A percentile compares a stretch with the other conserved stretches of the same genome.
Conservation (phyloP, 2,329 filamentous ascomycete genomes). For the Colletotrichum cuscutae region DNA sequence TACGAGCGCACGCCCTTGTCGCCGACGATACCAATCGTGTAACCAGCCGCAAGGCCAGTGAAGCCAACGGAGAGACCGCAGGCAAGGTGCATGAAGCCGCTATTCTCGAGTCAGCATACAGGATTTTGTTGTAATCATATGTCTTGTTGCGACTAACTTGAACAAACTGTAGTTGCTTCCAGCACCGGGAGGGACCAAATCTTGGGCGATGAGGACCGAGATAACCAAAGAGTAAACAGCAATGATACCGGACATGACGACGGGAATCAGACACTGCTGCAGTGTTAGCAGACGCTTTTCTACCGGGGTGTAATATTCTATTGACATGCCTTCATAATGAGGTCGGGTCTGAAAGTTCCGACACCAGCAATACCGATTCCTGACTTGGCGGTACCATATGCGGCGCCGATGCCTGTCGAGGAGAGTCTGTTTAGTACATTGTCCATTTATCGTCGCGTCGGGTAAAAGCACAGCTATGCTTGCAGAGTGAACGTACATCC, state of each 20-base stretch:
- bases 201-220: slow-evolving; percentile 92
- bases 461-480: slow-evolving; percentile 43
- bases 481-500: slow-evolving; percentile 67
- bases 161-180: slow-evolving; percentile 81
- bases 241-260: slow-evolving; percentile 99
- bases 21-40: slow-evolving; percentile 95
- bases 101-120: slow-evolving; percentile 46
- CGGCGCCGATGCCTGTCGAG: slow-evolving; percentile 72
- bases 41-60: slow-evolving; percentile 92
- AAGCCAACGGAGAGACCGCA: slow-evolving; percentile 92
- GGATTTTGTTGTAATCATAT: background rate
- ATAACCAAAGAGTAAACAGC: slow-evolving; percentile 98
- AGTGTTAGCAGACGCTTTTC: background rate
- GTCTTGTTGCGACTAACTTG: slow-evolving; percentile 64
- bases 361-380: slow-evolving; percentile 89
- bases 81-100: slow-evolving; percentile 92
- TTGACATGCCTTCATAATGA: slow-evolving; percentile 85
- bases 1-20: slow-evolving; percentile 94
- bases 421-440: slow-evolving; percentile 15
- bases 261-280: slow-evolving; percentile 79
- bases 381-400: slow-evolving; percentile 88
- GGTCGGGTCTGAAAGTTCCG: slow-evolving; percentile 84
- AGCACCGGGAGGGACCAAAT: slow-evolving; percentile 77
- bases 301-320: background rate
- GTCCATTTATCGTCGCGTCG: slow-evolving; percentile 24